Evolutionary conservation across 371 early-diverging fungal species (phyloP).

Genomic region (Capillidium rhysosporum): DNA sequence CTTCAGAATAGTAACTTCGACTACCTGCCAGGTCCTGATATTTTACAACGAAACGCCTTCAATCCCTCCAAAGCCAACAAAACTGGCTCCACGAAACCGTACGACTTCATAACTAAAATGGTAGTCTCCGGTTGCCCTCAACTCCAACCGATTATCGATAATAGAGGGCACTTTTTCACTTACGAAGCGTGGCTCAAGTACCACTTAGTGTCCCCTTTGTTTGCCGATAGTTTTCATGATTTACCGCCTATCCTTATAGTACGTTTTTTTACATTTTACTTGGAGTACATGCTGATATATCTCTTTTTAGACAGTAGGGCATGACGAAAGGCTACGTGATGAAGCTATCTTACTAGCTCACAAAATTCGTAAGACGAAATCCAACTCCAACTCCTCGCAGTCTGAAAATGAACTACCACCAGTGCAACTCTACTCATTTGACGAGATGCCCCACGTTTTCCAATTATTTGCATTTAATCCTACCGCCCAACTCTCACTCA

Average conservation of each 20-base stretch:
- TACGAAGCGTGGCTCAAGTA: constrained; percentile 20
- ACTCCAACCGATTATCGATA: neutral
- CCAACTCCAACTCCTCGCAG: constrained; percentile 4
- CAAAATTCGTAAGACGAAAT: constrained; percentile 13
- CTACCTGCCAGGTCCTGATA: constrained; percentile 13
- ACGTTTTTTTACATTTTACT: neutral
- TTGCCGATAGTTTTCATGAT: constrained; percentile 15
- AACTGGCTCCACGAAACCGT: too few relatives aligned
- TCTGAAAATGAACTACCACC: too few relatives aligned
- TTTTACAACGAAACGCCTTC: neutral
- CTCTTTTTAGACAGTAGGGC: constrained; percentile 11
- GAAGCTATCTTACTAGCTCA: constrained; percentile 14
- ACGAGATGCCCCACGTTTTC: constrained; percentile 7
- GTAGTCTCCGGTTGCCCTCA: neutral
- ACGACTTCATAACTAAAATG: constrained; percentile 8
- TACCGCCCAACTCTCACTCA: neutral
- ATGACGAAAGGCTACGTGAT: constrained; percentile 15
- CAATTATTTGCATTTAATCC: constrained; percentile 9
- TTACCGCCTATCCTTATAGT: constrained; percentile 19
- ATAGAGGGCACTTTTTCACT: constrained; percentile 29
- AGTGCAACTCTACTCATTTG: constrained; percentile 5
- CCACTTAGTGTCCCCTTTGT: constrained; percentile 17
- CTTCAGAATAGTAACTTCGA: constrained; percentile 10
- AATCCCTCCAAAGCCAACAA: constrained; percentile 3
- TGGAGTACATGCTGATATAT: neutral